Evolutionary conservation across 805 yeast genomes (phyloP), one percentile per base, ranked within the genome.

Genomic region (Candida tammaniensis): DNA sequence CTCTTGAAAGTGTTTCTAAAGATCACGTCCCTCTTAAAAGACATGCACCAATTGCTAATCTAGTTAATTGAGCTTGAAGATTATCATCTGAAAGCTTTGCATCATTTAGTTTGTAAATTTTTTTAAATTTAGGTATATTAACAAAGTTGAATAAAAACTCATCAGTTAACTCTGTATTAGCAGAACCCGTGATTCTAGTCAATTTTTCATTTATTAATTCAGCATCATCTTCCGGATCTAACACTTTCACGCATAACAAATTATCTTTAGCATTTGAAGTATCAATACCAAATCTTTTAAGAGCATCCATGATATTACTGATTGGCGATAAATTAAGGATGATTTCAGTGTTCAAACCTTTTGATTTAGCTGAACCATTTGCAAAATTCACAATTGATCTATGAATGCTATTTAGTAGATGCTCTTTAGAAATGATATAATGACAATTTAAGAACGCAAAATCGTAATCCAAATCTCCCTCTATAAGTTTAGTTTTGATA

Each of bases 251-350:
- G 8, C 72, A 76, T 4, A 82, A 50, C 5, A 84, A 37, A 17
- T 65, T 61, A 0, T 49, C 50, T 3, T 76, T 57, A 11, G 29
- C 37, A 18, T 29, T 27, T 3, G 62, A 59, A 20, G 70, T 72
- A 33, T 77, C 74, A 12, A 86, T 68, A 8, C 95, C 95, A 58
- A 84, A 83, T 46, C 74, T 68, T 43, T 71, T 75, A 42, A 86
- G 64, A 1, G 87, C 81, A 39, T 86, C 93, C 64, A 76, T 70
- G 24, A 82, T 80, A 51, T 82, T 84, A 46, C 78, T 80, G 6
- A 77, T 70, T 2, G 91, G 86, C 1, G 88, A 76, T 39, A 86
- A 60, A 38, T 79, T 74, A 49, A 80, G 74, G 16, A 85, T 72
- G 24, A 82, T 65, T 49, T 86, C 95, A 0, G 93, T 79, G 50